Evolutionary conservation across 805 yeast genomes (phyloP), one percentile per base, ranked within the genome.

Genomic region (Monosporozyma solicola): DNA sequence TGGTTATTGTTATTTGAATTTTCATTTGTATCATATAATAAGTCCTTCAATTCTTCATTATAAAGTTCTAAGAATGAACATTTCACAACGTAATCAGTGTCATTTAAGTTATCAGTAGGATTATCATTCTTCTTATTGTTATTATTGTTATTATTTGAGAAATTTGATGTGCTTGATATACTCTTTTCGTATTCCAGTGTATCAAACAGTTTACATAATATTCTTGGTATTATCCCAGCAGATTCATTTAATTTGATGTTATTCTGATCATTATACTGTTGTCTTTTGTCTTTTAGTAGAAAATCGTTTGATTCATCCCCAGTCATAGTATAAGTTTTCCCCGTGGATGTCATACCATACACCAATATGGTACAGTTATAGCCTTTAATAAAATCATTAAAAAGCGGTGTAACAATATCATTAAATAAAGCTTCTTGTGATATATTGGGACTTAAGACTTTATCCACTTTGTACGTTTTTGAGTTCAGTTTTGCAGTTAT

Each of bases 291-390:
- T 5, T 33, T 32, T 33, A 16, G 2, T 6, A 31, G 15, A 22
- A 33, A 15, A 24, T 47, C 15, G 24, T 25, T 47, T 11, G 49
- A 29, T 24, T 43, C 46, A 32, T 86, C 85, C 5, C 96, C 95
- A 1, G 86, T 80, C 94, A 82, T 82, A 11, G 87, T 75, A 63
- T 82, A 82, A 0, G 96, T 88, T 61, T 88, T 89, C 27, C 96
- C 96, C 0, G 95, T 86, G 1, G 96, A 94, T 0, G 96, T 89
- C 76, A 88, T 95, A 5, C 97, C 97, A 69, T 90, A 90, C 0
- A 94, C 95, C 58, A 89, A 74, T 31, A 88, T 77, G 0, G 96
- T 85, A 58, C 90, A 88, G 64, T 87, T 88, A 64, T 83, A 85
- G 22, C 92, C 95, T 51, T 76, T 71, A 53, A 89, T 69, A 54